Percentiles rank a stretch among this genome's conserved stretches.
Conservation (phyloP, 2,329 filamentous ascomycete genomes). For the Fusarium xyrophilum region DNA sequence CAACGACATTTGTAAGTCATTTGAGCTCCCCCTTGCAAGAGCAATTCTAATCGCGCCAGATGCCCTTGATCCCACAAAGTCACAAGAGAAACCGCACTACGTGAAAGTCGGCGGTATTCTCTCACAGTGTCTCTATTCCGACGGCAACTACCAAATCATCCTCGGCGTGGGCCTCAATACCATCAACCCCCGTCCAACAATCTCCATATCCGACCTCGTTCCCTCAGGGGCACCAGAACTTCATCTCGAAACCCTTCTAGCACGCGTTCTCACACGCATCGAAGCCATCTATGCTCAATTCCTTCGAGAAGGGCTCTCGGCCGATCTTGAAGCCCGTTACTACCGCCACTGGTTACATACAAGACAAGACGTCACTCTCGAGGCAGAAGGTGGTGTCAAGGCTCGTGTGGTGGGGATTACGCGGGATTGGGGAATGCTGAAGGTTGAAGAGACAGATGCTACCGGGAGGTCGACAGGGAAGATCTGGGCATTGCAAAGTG, state of each 20-base stretch:
- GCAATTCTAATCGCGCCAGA: slow-evolving; percentile 50
- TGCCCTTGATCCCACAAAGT: slow-evolving; percentile 68
- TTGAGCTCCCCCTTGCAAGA: rapidly evolving
- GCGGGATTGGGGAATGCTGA: slow-evolving; percentile 85
- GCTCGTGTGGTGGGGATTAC: slow-evolving; percentile 88
- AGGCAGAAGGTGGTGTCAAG: slow-evolving; percentile 76
- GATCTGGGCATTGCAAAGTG: slow-evolving; percentile 86
- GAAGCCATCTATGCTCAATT: slow-evolving; percentile 81
- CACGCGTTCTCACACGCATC: slow-evolving; percentile 78
- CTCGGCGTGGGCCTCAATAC: slow-evolving; percentile 89
- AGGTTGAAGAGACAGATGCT: slow-evolving; percentile 80
- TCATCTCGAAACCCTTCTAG: slow-evolving; percentile 79
- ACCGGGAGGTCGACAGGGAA: slow-evolving; percentile 77
- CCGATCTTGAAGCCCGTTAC: slow-evolving; percentile 75
- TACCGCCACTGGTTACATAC: slow-evolving; percentile 88
- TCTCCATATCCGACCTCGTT: slow-evolving; percentile 79
- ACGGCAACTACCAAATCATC: slow-evolving; percentile 81
- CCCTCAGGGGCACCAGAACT: slow-evolving; percentile 61
- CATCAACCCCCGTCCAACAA: slow-evolving; percentile 83
- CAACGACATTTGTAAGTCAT: slow-evolving; percentile 80
- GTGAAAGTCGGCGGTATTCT: slow-evolving; percentile 94
- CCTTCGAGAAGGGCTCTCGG: slow-evolving; percentile 75
- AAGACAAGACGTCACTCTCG: slow-evolving; percentile 74
- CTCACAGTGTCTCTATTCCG: slow-evolving; percentile 83
- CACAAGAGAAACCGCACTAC: slow-evolving; percentile 60